These are phyloP conservation scores for Leccinum subgranulosum DNA, from an alignment of 768 basidiomycete genomes.

Conservation along the genomic window DNA sequence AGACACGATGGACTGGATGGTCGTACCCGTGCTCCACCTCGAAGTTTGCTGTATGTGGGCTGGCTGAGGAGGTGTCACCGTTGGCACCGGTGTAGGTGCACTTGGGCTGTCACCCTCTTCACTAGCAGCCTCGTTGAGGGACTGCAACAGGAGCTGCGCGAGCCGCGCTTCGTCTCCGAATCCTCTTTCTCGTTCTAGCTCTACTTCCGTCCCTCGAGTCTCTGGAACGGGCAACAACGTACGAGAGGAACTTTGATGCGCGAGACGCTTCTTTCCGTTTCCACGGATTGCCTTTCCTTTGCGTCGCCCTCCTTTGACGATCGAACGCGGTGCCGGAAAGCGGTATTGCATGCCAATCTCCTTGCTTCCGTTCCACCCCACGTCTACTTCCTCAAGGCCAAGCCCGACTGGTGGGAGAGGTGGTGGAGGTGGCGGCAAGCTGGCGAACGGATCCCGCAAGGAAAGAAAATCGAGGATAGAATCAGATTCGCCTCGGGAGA, in stretches of 20 bases:
- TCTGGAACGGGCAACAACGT: slow-evolving; percentile 23
- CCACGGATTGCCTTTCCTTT: slow-evolving; percentile 15
- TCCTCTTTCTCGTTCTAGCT: slow-evolving; percentile 14
- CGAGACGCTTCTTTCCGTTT: slow-evolving; percentile 22
- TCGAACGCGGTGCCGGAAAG: slow-evolving; percentile 31
- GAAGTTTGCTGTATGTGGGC: slow-evolving; percentile 22
- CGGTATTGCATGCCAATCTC: slow-evolving; percentile 30
- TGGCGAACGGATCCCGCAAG: slow-evolving; percentile 33
- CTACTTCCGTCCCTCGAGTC: slow-evolving; percentile 14
- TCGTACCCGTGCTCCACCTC: slow-evolving; percentile 33
- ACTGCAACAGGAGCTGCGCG: slow-evolving; percentile 31
- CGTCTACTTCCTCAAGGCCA: slow-evolving; percentile 27
- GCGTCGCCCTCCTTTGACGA: slow-evolving; percentile 21
- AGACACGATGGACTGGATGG: slow-evolving; percentile 25
- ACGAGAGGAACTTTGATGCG: slow-evolving; percentile 27
- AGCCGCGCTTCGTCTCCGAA: slow-evolving; percentile 30
- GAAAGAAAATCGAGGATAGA: slow-evolving; percentile 32
- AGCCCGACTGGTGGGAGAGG: slow-evolving; percentile 27
- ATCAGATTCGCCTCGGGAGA: slow-evolving; percentile 24
- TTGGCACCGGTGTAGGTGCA: slow-evolving; percentile 2
- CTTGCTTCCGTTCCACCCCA: slow-evolving; percentile 22
- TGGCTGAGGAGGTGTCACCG: slow-evolving; percentile 13
- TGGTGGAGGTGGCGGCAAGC: slow-evolving; percentile 32
- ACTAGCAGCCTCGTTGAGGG: slow-evolving; percentile 15
- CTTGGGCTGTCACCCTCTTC: slow-evolving; percentile 4